Evolutionary conservation across 2,329 filamentous ascomycete species (phyloP).

Genomic region (Colletotrichum godetiae): DNA sequence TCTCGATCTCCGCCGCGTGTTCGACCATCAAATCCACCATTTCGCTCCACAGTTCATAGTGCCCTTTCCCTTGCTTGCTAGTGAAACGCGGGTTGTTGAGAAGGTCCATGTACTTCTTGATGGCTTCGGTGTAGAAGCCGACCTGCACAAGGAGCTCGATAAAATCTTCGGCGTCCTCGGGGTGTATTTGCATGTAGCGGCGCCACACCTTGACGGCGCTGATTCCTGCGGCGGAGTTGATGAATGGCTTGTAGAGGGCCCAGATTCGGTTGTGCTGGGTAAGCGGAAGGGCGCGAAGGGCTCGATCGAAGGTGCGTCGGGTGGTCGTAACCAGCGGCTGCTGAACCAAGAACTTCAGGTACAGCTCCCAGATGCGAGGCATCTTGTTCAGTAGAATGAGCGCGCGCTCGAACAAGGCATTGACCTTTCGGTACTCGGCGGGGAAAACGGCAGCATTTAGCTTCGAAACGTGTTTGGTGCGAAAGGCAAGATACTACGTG

Average conservation of each 20-base stretch:
- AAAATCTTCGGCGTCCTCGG: slow-evolving; percentile 94
- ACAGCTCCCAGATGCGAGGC: slow-evolving; percentile 99
- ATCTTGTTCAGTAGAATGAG: slow-evolving; percentile 97
- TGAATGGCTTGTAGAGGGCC: slow-evolving; percentile 91
- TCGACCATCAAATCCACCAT: slow-evolving; percentile 96
- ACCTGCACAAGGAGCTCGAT: slow-evolving; percentile 88
- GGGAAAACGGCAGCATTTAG: slow-evolving; percentile 85
- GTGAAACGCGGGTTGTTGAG: slow-evolving; percentile 91
- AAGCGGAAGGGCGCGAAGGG: slow-evolving; percentile 88
- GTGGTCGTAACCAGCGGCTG: slow-evolving; percentile 93
- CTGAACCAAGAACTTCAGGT: slow-evolving; percentile 87
- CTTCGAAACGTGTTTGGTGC: slow-evolving; percentile 82
- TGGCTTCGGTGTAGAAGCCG: slow-evolving; percentile 88
- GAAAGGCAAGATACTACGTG: slow-evolving; percentile 82
- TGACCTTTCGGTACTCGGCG: slow-evolving; percentile 91
- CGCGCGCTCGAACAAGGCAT: slow-evolving; percentile 91
- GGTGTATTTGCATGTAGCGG: slow-evolving; percentile 96
- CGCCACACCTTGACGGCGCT: slow-evolving; percentile 95
- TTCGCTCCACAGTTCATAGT: slow-evolving; percentile 97
- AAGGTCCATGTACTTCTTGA: slow-evolving; percentile 90
- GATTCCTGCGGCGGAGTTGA: slow-evolving; percentile 87
- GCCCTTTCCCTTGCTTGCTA: slow-evolving; percentile 93
- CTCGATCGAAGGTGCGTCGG: slow-evolving; percentile 89
- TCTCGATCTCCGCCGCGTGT: slow-evolving; percentile 87
- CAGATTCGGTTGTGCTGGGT: slow-evolving; percentile 97